These are phyloP conservation scores for Mycena polygramma DNA, from an alignment of 768 basidiomycete species.

Conservation along the genomic window DNA sequence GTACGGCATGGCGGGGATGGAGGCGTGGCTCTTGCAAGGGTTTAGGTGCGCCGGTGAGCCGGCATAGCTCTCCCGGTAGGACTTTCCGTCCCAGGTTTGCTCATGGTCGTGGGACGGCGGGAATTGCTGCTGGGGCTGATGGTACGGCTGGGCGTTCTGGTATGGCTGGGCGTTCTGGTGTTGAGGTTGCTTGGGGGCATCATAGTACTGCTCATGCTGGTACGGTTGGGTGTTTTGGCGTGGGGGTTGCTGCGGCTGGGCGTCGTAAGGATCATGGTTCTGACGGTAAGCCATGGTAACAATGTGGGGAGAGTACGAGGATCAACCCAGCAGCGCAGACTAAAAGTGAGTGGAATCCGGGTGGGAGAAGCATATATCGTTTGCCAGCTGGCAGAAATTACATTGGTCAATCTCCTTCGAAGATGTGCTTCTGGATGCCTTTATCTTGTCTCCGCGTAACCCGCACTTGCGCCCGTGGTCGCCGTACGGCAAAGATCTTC, in stretches of 20 bases:
- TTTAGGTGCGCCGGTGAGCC: conserved; percentile 83
- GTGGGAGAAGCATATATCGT: no score
- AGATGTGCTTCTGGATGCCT: no score
- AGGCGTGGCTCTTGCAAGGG: conserved; percentile 68
- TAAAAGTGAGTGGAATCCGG: no score
- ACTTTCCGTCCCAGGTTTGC: conserved; percentile 62
- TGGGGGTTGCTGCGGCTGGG: conserved; percentile 46
- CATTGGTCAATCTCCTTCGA: no score
- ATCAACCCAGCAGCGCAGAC: no score
- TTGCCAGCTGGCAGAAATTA: no score
- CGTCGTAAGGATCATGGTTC: conserved; percentile 66
- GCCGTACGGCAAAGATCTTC: no score
- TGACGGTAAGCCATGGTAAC: conserved; percentile 67
- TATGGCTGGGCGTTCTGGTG: conserved; percentile 26
- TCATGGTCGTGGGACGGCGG: conserved; percentile 47
- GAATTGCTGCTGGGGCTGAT: conserved; percentile 10
- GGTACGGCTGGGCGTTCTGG: conserved; percentile 2
- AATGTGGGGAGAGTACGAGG: conserved; percentile 25
- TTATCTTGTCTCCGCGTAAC: no score
- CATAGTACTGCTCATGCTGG: no score
- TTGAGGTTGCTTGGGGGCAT: no score
- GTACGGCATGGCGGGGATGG: conserved; percentile 66
- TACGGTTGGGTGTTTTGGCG: no score
- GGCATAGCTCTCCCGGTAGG: conserved; percentile 72
- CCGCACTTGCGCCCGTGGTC: no score